Base-by-base conservation (phyloP, 371 early-diverging fungal species). In the Lichtheimia ornata region DNA sequence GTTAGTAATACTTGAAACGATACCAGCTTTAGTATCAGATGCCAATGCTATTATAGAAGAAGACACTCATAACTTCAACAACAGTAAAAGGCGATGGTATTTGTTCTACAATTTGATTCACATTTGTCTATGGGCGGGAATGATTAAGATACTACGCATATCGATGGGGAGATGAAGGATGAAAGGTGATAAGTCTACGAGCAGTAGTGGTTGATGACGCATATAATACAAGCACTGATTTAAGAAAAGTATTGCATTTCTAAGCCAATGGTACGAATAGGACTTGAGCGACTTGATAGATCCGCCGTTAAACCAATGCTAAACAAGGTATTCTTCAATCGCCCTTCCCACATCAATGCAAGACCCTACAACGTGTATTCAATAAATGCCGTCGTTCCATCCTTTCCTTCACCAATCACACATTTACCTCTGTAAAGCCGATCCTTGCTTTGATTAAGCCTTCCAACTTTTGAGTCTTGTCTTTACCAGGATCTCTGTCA, bases 161-260 rank as follows among this genome's bases (percentile, higher is more conserved):
- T 22, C 22, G 44, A 14, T 56, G 43, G n/a, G n/a, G 44, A 17
- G 28, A 53, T 17, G 17, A 28, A 35, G 15, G 35, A 35, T 35
- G 35, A 35, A 9, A 9, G 35, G 11, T 35, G 35, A 35, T 35
- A 35, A 1, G 11, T 28, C 28, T 28, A 28, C 28, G 35, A 35
- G 11, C 11, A 11, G 11, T 35, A 35, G 35, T 6, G 35, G 9
- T 0, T 47, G 47, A 18, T 47, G n/a, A 12, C n/a, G n/a, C n/a
- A 47, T 47, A 18, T 47, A 5, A 13, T 22, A n/a, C 47, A 18
- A 47, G 47, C 17, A 47, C 47, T 50, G 35, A 11, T 9, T 35
- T 78, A 87, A 49, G 86, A 82, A 65, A 86, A 86, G 53, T 83
- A 88, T 54, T 88, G 88, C 43, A 88, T 72, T 71, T 88, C 84